Percentiles rank a stretch among this genome's conserved stretches.
Evolutionary conservation across 176 grass and related monocot genomes (phyloP).

Genomic region (Oryza glumipatula): DNA sequence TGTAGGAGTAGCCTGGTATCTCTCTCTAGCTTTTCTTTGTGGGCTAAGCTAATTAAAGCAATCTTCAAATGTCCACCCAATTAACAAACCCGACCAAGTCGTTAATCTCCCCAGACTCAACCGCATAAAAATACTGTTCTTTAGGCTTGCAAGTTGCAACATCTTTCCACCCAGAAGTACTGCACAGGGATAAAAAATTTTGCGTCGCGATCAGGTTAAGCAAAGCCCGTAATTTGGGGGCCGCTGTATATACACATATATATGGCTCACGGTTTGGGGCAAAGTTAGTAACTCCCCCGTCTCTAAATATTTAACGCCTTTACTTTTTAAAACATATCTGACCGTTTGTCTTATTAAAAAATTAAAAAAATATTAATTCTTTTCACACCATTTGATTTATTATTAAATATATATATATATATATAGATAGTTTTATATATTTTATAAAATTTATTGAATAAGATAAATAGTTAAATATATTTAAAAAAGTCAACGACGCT

Average conservation of each 20-base stretch:
- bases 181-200: neutral
- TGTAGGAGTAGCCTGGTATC: neutral
- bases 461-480: no score
- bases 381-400: no score
- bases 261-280: neutral
- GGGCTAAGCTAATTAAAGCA: neutral
- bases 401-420: no score
- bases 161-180: neutral
- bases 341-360: no score
- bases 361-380: no score
- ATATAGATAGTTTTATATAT: no score
- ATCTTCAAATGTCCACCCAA: neutral
- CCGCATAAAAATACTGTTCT: neutral
- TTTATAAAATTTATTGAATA: no score
- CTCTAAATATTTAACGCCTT: no score
- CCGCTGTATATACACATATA: neutral
- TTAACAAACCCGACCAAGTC: neutral
- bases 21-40: neutral
- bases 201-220: neutral
- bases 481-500: no score
- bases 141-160: neutral
- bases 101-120: neutral
- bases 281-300: no score
- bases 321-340: no score
- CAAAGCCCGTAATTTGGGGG: neutral